Conservation (phyloP, 768 basidiomycete species). For the Panaeolus cyanescens region DNA sequence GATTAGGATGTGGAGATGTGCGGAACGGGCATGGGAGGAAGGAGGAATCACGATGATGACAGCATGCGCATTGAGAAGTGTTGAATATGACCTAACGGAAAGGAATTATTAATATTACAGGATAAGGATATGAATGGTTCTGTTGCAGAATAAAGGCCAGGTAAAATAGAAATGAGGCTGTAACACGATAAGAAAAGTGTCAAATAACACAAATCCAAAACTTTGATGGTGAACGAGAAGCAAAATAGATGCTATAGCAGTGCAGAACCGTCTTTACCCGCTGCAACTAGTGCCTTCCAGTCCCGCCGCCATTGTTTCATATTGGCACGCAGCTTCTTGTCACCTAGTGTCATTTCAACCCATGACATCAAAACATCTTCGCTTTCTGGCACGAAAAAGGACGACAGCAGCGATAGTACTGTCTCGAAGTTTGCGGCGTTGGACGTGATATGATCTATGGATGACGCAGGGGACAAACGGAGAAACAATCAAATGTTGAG, state of each 20-base stretch:
- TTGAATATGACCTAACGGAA: background rate
- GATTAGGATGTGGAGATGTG: background rate
- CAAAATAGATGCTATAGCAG: slow-evolving; percentile 44
- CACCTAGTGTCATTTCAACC: slow-evolving; percentile 64
- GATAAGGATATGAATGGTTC: slow-evolving; percentile 1
- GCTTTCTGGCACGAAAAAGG: slow-evolving; percentile 92
- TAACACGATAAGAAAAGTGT: background rate
- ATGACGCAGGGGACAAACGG: background rate
- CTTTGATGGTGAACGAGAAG: background rate
- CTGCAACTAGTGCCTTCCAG: slow-evolving; percentile 71
- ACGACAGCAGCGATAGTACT: slow-evolving; percentile 86
- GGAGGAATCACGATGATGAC: background rate
- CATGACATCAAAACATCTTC: slow-evolving; percentile 83
- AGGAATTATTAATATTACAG: background rate
- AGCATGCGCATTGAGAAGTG: background rate
- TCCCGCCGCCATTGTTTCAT: slow-evolving; percentile 80
- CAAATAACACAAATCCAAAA: background rate
- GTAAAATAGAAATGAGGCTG: background rate
- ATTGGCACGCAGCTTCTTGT: slow-evolving; percentile 65
- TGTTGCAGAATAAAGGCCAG: background rate
- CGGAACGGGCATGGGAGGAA: background rate
- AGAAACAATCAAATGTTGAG: slow-evolving; percentile 1
- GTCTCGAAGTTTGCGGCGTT: slow-evolving; percentile 86
- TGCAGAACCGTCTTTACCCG: slow-evolving; percentile 62
- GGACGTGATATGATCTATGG: slow-evolving; percentile 80